Percentiles rank a stretch among this genome's conserved stretches.
Evolutionary conservation across 2,329 filamentous ascomycete species (phyloP).

Genomic region (Scedosporium apiospermum): DNA sequence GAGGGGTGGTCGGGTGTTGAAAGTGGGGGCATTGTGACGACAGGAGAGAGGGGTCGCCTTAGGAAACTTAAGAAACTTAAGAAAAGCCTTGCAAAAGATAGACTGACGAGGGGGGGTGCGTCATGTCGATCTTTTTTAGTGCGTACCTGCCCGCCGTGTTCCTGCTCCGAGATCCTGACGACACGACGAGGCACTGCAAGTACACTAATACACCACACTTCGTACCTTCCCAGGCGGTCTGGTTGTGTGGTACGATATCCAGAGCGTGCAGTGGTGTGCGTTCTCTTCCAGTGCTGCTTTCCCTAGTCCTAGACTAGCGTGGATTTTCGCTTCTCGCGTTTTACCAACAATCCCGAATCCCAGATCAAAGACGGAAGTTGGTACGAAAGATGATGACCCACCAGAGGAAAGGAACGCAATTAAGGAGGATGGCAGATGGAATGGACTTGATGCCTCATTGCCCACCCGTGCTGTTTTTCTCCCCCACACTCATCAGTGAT

Average conservation of each 20-base stretch:
- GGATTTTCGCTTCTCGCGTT: not conserved
- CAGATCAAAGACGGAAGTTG: not conserved
- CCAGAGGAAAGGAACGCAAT: not conserved
- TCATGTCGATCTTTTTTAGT: not conserved
- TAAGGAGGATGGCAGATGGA: not conserved
- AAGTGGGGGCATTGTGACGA: conserved; percentile 1
- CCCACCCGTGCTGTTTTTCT: not conserved
- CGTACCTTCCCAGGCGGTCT: too few species aligned
- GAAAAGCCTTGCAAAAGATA: not conserved
- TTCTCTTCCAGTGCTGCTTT: not conserved
- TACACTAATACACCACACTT: too few species aligned
- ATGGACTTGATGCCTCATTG: not conserved
- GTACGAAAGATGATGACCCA: not conserved
- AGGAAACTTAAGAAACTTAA: too few species aligned
- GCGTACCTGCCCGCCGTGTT: too few species aligned
- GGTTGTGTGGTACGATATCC: too few species aligned
- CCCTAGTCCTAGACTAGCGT: not conserved
- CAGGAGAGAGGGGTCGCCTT: not conserved
- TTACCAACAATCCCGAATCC: not conserved
- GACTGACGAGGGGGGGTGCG: not conserved
- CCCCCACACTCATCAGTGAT: not conserved
- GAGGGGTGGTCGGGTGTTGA: not conserved
- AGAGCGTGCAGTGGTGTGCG: not conserved
- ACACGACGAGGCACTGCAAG: too few species aligned
- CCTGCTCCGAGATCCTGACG: too few species aligned